These are phyloP conservation scores for Lodderomyces theae DNA, from an alignment of 1,139 yeast species.

Conservation along the genomic window DNA sequence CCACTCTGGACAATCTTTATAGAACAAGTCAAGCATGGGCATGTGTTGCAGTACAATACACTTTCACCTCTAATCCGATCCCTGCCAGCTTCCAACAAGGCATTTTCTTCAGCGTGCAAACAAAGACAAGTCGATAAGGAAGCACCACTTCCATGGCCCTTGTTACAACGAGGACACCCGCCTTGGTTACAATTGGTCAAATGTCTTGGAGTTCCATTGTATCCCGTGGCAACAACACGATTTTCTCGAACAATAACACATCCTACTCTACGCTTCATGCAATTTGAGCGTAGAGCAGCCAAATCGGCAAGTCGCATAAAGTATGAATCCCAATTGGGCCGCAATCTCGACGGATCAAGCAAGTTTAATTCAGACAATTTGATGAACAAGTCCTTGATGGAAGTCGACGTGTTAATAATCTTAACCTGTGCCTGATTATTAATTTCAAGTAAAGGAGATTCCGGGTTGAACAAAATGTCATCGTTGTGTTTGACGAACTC, in stretches of 20 bases:
- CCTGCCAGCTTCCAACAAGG: slow-evolving; percentile 88
- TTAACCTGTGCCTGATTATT: slow-evolving; percentile 58
- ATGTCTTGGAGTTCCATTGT: slow-evolving; percentile 94
- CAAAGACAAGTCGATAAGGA: slow-evolving; percentile 80
- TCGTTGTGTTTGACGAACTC: slow-evolving; percentile 51
- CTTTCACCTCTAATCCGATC: slow-evolving; percentile 62
- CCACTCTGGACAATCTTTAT: slow-evolving; percentile 95
- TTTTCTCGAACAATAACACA: slow-evolving; percentile 87
- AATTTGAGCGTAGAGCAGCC: slow-evolving; percentile 89
- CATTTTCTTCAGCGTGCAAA: slow-evolving; percentile 96
- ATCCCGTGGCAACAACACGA: slow-evolving; percentile 92
- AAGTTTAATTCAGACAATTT: slow-evolving; percentile 56
- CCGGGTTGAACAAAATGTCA: slow-evolving; percentile 32
- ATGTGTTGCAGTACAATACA: slow-evolving; percentile 89
- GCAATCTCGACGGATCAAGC: slow-evolving; percentile 56
- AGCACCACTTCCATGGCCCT: slow-evolving; percentile 60
- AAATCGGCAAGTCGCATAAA: slow-evolving; percentile 91
- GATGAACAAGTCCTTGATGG: slow-evolving; percentile 46
- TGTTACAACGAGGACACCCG: slow-evolving; percentile 86
- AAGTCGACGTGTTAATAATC: slow-evolving; percentile 56
- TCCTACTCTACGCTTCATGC: slow-evolving; percentile 97
- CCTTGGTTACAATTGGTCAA: slow-evolving; percentile 89
- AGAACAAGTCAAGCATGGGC: slow-evolving; percentile 95
- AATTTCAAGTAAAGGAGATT: slow-evolving; percentile 45
- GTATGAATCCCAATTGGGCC: slow-evolving; percentile 96